These are phyloP conservation scores for Penicillium paradoxum DNA, from an alignment of 495 filamentous ascomycete species.

Conservation along the genomic window DNA sequence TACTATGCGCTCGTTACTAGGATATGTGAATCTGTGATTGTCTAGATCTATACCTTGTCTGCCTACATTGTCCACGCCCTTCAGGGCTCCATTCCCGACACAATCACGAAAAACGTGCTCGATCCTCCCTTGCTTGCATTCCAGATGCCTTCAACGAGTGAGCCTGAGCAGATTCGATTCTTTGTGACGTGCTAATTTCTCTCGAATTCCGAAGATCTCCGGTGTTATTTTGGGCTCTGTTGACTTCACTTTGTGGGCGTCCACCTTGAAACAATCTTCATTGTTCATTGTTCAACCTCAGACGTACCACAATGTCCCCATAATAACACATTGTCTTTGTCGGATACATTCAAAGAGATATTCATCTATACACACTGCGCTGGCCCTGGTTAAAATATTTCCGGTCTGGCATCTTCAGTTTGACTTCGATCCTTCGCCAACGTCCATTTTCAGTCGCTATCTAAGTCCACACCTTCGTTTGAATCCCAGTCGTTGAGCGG, in stretches of 20 bases:
- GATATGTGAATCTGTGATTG: neutral
- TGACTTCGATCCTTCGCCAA: neutral
- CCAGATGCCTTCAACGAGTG: neutral
- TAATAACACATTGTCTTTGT: slow-evolving; percentile 6
- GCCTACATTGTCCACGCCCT: neutral
- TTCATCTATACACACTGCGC: neutral
- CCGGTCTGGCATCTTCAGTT: neutral
- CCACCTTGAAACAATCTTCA: neutral
- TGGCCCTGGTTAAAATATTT: neutral
- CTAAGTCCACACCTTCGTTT: neutral
- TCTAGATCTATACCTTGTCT: neutral
- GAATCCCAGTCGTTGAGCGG: neutral
- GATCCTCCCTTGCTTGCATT: slow-evolving; percentile 4
- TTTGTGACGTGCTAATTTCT: slow-evolving; percentile 6
- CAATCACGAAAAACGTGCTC: neutral
- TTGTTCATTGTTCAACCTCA: slow-evolving; percentile 4
- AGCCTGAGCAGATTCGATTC: neutral
- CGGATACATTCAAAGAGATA: neutral
- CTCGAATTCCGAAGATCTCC: neutral
- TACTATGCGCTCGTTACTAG: neutral
- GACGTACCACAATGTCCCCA: neutral
- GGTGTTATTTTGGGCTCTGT: slow-evolving; percentile 2
- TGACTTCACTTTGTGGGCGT: neutral
- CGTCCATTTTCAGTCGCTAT: neutral
- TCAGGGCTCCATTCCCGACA: neutral